Base-by-base conservation (phyloP, 768 basidiomycete genomes). In the Mycena polygramma region DNA sequence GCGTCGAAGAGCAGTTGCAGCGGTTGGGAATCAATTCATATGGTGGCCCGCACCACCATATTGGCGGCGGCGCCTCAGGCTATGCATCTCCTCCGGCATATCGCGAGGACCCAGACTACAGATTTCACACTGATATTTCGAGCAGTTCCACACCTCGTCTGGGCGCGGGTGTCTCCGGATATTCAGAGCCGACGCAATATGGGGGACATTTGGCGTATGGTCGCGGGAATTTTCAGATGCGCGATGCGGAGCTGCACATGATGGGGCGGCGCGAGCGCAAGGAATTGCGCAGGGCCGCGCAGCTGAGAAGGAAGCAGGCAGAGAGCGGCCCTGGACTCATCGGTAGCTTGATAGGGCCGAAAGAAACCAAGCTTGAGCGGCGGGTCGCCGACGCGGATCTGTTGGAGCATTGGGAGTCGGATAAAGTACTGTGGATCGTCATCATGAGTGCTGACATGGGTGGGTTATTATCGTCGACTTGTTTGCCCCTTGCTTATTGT, bases 381-480 rank as follows among this genome's bases (percentile, higher is more conserved):
- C 68, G 68, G 1, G 76, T 76, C 37, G 68, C 62, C 3, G 66
- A 75, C 19, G 67, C 75, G 4, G 75, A 78, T 60, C 57, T 75
- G 10, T 57, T 75, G 26, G 77, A 78, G 52, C 73, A 76, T 36
- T 73, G 74, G 72, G 61, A 57, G 14, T 64, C 71, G 24, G 74
- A 76, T 46, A 68, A 60, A 11, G 65, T 74, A 1, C 41, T 77
- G 11, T 77, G 77, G 76, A 39, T 78, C 20, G 77, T 77, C 14
- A 72, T 78, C 45, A 73, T 75, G 72, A 76, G 71, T 65, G 63
- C 67, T 17, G 74, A 75, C 7, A 41, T 71, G 30, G 77, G 75
- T 75, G 26, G 59, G 39, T 46, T 35, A 30, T 30, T n/a, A 7
- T 37, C 45, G 55, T 64, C 8, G 17, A 35, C 8, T 13, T 26